A percentile compares a stretch with the other conserved stretches of the same genome.
These are phyloP conservation scores for Saccharomycopsis schoenii DNA, from an alignment of 805 yeast species.

Conservation along the genomic window DNA sequence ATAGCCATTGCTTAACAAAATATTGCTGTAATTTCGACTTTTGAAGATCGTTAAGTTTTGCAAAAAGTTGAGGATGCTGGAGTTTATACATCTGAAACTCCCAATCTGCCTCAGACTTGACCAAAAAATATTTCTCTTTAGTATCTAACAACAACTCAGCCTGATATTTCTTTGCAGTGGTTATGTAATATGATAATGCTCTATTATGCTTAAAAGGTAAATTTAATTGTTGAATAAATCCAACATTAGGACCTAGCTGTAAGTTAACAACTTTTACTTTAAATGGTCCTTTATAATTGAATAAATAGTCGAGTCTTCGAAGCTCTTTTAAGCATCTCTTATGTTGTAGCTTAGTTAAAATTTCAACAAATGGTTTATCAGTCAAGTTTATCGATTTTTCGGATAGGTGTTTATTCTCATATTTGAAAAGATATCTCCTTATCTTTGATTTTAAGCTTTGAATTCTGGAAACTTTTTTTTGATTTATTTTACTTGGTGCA, in stretches of 20 bases:
- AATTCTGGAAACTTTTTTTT: neutral
- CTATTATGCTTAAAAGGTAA: neutral
- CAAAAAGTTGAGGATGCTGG: neutral
- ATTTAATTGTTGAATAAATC: neutral
- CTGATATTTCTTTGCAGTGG: neutral
- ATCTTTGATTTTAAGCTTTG: conserved; percentile 2
- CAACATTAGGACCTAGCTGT: conserved; percentile 1
- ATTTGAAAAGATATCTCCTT: neutral
- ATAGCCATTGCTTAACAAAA: neutral
- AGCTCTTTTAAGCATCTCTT: neutral
- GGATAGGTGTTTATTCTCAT: neutral
- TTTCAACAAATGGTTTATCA: neutral
- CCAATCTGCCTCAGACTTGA: conserved; percentile 9
- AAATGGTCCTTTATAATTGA: conserved; percentile 5
- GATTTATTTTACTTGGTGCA: conserved; percentile 2
- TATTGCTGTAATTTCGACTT: neutral
- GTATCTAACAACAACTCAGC: neutral
- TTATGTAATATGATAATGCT: neutral
- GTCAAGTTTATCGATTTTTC: neutral
- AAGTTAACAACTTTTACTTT: neutral
- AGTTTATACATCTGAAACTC: neutral
- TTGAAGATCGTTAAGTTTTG: neutral
- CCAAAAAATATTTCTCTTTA: neutral
- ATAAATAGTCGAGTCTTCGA: neutral
- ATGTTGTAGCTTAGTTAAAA: neutral